Conservation (phyloP, 2,329 filamentous ascomycete genomes). For the Apiospora phragmitis region DNA sequence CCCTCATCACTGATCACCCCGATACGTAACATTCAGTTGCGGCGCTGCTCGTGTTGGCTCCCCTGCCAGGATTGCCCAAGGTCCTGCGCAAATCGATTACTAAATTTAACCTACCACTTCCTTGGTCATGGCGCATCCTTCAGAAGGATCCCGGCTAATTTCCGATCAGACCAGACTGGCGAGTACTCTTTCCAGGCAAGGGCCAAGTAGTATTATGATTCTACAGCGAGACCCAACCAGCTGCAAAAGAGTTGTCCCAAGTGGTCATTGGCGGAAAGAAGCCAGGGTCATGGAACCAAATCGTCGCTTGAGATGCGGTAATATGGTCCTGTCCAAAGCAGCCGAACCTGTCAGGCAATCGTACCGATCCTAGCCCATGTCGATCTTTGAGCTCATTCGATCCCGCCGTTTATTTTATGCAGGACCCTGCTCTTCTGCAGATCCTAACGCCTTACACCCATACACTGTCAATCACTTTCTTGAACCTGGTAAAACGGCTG, state of each 20-base stretch:
- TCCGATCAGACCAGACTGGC: not conserved
- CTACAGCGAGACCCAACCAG: not conserved
- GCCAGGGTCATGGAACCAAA: no score
- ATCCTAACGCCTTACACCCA: not conserved
- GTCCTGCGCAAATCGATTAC: not conserved
- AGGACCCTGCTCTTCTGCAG: not conserved
- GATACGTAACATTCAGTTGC: not conserved
- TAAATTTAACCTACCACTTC: not conserved
- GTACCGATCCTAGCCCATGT: not conserved
- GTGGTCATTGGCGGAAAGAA: not conserved
- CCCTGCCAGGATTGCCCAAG: not conserved
- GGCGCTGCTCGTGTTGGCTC: not conserved
- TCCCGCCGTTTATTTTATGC: not conserved
- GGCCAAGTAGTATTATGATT: no score
- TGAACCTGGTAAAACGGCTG: not conserved
- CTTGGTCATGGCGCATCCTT: not conserved
- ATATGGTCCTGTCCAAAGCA: not conserved
- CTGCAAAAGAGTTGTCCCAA: not conserved
- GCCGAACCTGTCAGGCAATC: no score
- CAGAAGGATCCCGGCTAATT: not conserved
- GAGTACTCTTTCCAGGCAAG: not conserved
- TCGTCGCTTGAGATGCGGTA: not conserved
- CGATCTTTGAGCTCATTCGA: not conserved
- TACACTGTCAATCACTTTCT: not conserved
- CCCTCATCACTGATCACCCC: not conserved